Evolutionary conservation across 495 filamentous ascomycete genomes (phyloP).

Genomic region (Pseudotulostoma volvatum): DNA sequence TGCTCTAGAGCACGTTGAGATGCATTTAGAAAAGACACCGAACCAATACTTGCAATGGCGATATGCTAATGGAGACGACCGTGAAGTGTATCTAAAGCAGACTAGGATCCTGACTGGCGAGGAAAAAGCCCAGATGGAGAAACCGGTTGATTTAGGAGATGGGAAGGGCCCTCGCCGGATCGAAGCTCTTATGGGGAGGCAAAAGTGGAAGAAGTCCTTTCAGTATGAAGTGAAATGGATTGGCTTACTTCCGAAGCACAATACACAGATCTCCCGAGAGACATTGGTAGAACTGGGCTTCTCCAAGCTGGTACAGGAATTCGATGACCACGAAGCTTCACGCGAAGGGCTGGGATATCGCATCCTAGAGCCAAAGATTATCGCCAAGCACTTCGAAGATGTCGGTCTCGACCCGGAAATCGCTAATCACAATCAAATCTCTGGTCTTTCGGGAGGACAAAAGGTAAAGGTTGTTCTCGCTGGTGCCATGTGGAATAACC

Average conservation of each 20-base stretch:
- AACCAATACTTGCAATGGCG: slow-evolving; percentile 99
- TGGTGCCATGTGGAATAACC: slow-evolving; percentile 98
- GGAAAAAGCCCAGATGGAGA: slow-evolving; percentile 83
- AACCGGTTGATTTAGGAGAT: slow-evolving; percentile 64
- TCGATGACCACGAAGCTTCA: slow-evolving; percentile 94
- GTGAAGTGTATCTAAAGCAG: slow-evolving; percentile 94
- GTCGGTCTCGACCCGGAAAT: slow-evolving; percentile 93
- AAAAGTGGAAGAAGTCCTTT: slow-evolving; percentile 98
- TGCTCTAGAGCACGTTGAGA: slow-evolving; percentile 95
- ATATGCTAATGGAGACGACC: slow-evolving; percentile 90
- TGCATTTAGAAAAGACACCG: slow-evolving; percentile 98
- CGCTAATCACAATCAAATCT: slow-evolving; percentile 96
- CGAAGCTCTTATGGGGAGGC: slow-evolving; percentile 82
- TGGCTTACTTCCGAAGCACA: slow-evolving; percentile 74
- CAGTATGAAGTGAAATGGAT: slow-evolving; percentile 99
- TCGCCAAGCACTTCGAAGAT: slow-evolving; percentile 96
- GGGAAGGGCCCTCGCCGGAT: slow-evolving; percentile 64
- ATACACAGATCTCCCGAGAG: slow-evolving; percentile 83
- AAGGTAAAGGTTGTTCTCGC: slow-evolving; percentile 99
- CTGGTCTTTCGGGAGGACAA: slow-evolving; percentile 92
- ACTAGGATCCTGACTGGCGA: slow-evolving; percentile 74
- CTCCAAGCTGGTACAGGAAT: slow-evolving; percentile 88
- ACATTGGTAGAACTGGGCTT: slow-evolving; percentile 75
- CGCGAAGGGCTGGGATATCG: slow-evolving; percentile 95
- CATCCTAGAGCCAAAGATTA: slow-evolving; percentile 76